Evolutionary conservation across 1,284 basidiomycete genomes (phyloP).

Genomic region (Hemileia vastatrix): DNA sequence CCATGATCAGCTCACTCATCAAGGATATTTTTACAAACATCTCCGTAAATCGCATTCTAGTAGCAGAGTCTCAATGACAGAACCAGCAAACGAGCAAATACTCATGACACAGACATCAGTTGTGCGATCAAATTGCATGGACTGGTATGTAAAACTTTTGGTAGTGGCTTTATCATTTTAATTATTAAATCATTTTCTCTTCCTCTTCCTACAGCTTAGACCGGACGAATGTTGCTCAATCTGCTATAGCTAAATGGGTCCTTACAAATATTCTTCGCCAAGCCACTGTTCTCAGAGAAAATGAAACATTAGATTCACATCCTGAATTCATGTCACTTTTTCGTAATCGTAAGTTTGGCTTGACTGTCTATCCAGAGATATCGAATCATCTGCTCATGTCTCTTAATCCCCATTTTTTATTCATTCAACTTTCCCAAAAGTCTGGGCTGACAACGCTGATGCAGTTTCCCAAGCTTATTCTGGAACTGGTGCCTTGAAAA

Average conservation of each 20-base stretch:
- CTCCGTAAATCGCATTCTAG: no score
- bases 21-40: slow-evolving; percentile 60
- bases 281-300: slow-evolving; percentile 59
- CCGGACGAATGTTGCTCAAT: slow-evolving; percentile 89
- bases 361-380: neutral
- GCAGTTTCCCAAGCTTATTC: slow-evolving; percentile 81
- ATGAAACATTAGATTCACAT: slow-evolving; percentile 66
- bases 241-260: slow-evolving; percentile 54
- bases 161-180: neutral
- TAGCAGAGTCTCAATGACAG: no score
- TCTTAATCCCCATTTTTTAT: neutral
- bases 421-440: slow-evolving; percentile 49
- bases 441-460: slow-evolving; percentile 98
- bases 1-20: slow-evolving; percentile 59
- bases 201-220: slow-evolving; percentile 84
- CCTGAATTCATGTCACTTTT: slow-evolving; percentile 69
- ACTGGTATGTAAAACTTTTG: slow-evolving; percentile 33
- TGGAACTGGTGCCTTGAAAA: slow-evolving; percentile 91
- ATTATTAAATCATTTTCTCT: slow-evolving; percentile 42
- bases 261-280: slow-evolving; percentile 68
- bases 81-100: no score
- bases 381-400: slow-evolving; percentile 6
- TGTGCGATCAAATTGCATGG: slow-evolving; percentile 68
- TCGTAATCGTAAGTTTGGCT: slow-evolving; percentile 63
- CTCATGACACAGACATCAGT: slow-evolving; percentile 55